These are phyloP conservation scores for Colletotrichum liaoningense DNA, from an alignment of 2,329 filamentous ascomycete genomes.

Conservation along the genomic window DNA sequence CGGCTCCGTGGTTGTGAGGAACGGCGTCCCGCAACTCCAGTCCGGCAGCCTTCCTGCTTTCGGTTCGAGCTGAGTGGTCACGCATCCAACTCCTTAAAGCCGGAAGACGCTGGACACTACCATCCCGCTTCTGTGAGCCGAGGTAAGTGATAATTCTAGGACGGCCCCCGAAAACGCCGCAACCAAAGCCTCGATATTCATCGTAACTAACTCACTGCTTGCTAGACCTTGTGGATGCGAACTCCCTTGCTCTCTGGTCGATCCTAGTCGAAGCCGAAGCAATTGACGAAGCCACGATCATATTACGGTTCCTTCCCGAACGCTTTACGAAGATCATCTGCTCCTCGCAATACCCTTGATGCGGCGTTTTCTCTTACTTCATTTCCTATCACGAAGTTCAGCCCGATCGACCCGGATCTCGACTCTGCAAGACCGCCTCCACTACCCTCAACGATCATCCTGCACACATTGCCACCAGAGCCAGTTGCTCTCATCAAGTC, in stretches of 20 bases:
- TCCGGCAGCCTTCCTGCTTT: neutral
- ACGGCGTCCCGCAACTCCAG: neutral
- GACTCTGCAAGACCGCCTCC: neutral
- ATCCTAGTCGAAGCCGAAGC: neutral
- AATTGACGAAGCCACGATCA: neutral
- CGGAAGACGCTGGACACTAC: too few species aligned
- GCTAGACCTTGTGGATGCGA: neutral
- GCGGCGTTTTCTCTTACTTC: neutral
- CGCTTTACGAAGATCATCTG: neutral
- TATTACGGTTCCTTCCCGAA: neutral
- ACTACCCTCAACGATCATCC: too few species aligned
- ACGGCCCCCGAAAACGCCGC: neutral
- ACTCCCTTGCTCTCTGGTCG: neutral
- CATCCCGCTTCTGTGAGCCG: neutral
- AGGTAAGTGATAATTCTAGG: neutral
- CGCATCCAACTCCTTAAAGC: neutral
- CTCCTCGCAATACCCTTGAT: neutral
- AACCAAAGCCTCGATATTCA: too few species aligned
- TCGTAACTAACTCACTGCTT: neutral
- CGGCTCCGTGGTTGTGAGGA: neutral
- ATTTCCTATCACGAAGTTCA: neutral
- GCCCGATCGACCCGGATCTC: neutral
- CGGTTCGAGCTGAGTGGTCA: neutral
- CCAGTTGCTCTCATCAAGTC: too few species aligned
- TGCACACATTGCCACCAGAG: too few species aligned